Percentiles rank a stretch among this genome's conserved stretches.
Evolutionary conservation across 2,329 filamentous ascomycete species (phyloP).

Genomic region (Cladophialophora bantiana): DNA sequence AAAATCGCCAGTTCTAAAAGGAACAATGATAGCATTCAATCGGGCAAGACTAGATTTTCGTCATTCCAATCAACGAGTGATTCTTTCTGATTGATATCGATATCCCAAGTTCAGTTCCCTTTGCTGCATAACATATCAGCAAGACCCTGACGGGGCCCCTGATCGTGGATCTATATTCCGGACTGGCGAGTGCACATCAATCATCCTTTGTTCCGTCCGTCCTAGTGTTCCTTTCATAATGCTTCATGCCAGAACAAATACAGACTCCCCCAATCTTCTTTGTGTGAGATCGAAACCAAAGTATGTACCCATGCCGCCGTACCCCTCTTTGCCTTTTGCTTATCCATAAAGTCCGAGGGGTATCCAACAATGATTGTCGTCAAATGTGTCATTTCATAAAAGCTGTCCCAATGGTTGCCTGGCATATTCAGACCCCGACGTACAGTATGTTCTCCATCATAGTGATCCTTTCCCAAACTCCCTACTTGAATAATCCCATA

Average conservation of each 20-base stretch:
- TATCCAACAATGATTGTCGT: constrained; percentile 31
- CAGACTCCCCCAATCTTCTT: background rate
- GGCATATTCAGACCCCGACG: background rate
- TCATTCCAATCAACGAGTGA: too few relatives aligned
- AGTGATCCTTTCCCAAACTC: constrained; percentile 7
- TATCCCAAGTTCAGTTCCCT: too few relatives aligned
- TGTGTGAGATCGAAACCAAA: background rate
- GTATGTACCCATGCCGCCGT: background rate
- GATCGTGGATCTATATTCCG: too few relatives aligned
- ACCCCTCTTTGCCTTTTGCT: constrained; percentile 2
- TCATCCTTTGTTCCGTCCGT: too few relatives aligned
- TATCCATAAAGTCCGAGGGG: constrained; percentile 19
- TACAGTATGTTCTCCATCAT: constrained; percentile 8
- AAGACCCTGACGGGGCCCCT: too few relatives aligned
- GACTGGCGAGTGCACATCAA: too few relatives aligned
- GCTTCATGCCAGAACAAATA: background rate
- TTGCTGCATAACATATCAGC: too few relatives aligned
- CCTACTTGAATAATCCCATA: constrained; percentile 6
- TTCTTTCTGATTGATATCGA: too few relatives aligned
- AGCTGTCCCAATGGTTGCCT: constrained; percentile 23
- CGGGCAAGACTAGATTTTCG: too few relatives aligned
- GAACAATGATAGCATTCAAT: too few relatives aligned
- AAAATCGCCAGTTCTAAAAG: too few relatives aligned
- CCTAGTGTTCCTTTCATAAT: too few relatives aligned
- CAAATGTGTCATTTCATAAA: constrained; percentile 22